phyloP scores from a whole-genome alignment of 2,329 filamentous ascomycete genomes.

The Decorospora gaudefroyi region DNA sequence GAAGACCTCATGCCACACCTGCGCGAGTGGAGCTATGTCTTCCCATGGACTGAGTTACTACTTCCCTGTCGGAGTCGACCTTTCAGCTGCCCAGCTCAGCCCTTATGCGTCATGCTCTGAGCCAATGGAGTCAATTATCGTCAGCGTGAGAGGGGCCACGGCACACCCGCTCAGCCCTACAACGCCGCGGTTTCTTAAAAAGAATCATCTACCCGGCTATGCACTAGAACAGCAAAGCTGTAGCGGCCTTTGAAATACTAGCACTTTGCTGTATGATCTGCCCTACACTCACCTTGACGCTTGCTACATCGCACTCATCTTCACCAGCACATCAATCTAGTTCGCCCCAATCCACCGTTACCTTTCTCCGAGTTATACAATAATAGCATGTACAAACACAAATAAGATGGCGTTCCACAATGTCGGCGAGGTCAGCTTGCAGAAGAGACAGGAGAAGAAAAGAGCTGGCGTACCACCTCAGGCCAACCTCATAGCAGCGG shows the following conservation, averaged over 20 bases:
- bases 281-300: neutral
- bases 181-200: conserved; percentile 8
- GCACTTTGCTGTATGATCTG: neutral
- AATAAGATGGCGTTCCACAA: conserved; percentile 30
- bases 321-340: neutral
- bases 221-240: conserved; percentile 10
- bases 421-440: conserved; percentile 29
- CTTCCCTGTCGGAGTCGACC: conserved; percentile 2
- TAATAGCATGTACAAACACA: no score
- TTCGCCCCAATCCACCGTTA: no score
- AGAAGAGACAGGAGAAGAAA: conserved; percentile 28
- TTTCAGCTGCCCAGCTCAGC: conserved; percentile 13
- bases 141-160: conserved; percentile 13
- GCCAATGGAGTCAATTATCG: conserved; percentile 10
- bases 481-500: conserved; percentile 38
- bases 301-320: neutral
- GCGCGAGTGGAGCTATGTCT: no score
- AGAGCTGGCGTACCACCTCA: conserved; percentile 25
- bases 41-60: neutral
- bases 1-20: neutral
- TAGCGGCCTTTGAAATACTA: conserved; percentile 3
- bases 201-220: conserved; percentile 3
- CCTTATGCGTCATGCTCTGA: neutral
- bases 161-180: conserved; percentile 14
- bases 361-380: no score